Evolutionary conservation across 2,329 filamentous ascomycete genomes (phyloP).

Genomic region (Didymella sp.): DNA sequence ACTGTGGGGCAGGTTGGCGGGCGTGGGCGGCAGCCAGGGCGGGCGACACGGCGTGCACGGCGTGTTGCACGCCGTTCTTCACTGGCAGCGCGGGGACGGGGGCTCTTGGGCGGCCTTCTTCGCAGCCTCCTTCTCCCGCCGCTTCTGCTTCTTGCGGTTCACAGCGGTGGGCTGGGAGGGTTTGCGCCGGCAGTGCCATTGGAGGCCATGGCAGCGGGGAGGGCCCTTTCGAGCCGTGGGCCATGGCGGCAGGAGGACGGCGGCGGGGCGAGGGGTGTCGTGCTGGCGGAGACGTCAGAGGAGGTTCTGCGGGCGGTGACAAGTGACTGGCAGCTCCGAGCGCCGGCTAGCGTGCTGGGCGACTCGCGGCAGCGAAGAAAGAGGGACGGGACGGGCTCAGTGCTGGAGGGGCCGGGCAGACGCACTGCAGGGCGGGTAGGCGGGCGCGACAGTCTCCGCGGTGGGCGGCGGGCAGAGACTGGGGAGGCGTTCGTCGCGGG

Average conservation of each 20-base stretch:
- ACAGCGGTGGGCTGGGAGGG: conserved; percentile 58
- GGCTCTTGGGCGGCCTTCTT: conserved; percentile 57
- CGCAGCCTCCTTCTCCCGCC: conserved; percentile 81
- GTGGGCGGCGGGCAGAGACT: conserved; percentile 16
- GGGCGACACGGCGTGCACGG: conserved; percentile 7
- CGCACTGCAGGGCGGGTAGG: conserved; percentile 21
- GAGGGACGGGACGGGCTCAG: conserved; percentile 9
- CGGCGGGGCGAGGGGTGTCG: conserved; percentile 2
- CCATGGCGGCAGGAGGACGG: neutral
- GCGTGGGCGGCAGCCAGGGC: conserved; percentile 16
- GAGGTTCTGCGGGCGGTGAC: conserved; percentile 11
- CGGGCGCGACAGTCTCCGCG: conserved; percentile 7
- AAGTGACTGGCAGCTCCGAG: conserved; percentile 25
- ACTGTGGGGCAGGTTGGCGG: conserved; percentile 49
- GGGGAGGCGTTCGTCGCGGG: conserved; percentile 7
- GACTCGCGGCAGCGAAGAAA: conserved; percentile 22
- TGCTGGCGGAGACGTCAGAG: conserved; percentile 19
- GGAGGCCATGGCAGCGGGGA: conserved; percentile 36
- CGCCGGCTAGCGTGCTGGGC: conserved; percentile 15
- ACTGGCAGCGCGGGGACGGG: conserved; percentile 23
- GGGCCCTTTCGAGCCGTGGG: conserved; percentile 13
- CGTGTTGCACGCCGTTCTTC: conserved; percentile 13
- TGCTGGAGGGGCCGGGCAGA: conserved; percentile 28
- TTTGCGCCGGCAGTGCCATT: conserved; percentile 49
- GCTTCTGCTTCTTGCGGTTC: conserved; percentile 95